These are phyloP conservation scores for Ceratobasidium sp. DNA, from an alignment of 1,284 basidiomycete species.

Conservation along the genomic window DNA sequence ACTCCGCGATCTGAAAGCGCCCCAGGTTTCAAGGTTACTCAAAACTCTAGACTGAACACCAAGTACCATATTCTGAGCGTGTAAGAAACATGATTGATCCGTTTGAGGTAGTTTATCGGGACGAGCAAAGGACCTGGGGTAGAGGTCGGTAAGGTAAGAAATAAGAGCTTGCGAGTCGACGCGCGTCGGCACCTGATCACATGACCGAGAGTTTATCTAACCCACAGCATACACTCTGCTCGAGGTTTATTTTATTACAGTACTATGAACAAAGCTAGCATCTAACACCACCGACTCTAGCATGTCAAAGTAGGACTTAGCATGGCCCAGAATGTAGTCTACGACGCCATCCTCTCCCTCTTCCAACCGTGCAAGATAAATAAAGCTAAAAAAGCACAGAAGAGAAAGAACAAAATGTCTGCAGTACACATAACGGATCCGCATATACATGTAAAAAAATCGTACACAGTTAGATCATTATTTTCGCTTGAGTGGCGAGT, in stretches of 20 bases:
- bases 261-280: too few species aligned
- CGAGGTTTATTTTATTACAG: background rate
- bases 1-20: constrained; percentile 87
- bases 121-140: background rate
- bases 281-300: too few species aligned
- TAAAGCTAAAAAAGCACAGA: constrained; percentile 17
- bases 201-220: constrained; percentile 17
- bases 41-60: background rate
- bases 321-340: background rate
- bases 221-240: constrained; percentile 11
- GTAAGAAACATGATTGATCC: constrained; percentile 79
- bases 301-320: too few species aligned
- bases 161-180: constrained; percentile 9
- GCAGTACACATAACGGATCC: too few species aligned
- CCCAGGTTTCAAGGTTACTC: constrained; percentile 8
- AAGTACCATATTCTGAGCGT: constrained; percentile 88
- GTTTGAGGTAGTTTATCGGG: background rate
- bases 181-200: constrained; percentile 38
- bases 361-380: constrained; percentile 24
- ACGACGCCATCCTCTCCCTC: constrained; percentile 3
- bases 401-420: constrained; percentile 8
- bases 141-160: constrained; percentile 2
- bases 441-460: constrained; percentile 10
- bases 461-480: constrained; percentile 14
- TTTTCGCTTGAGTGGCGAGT: constrained; percentile 25